phyloP scores from a whole-genome alignment of 2,329 filamentous ascomycete genomes.

The Aspergillus hortae region DNA sequence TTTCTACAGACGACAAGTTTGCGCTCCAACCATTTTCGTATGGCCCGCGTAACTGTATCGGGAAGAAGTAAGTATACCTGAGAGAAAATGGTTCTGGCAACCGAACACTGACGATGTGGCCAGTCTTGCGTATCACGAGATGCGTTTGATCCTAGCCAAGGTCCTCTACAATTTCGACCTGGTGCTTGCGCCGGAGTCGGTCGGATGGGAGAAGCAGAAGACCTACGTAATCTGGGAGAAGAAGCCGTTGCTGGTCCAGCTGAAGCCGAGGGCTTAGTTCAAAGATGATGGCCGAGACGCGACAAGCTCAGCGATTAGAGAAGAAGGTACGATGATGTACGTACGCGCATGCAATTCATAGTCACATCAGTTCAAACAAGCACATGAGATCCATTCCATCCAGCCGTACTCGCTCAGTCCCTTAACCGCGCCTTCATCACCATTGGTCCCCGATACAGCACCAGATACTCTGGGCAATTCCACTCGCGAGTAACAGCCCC shows the following conservation, averaged over 20 bases:
- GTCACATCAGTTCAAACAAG: too few relatives aligned
- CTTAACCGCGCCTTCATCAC: neutral
- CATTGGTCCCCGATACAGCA: slow-evolving; percentile 2
- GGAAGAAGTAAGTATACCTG: slow-evolving; percentile 20
- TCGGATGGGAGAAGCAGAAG: slow-evolving; percentile 18
- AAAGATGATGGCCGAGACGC: too few relatives aligned
- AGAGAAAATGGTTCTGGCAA: too few relatives aligned
- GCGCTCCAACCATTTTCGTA: slow-evolving; percentile 23
- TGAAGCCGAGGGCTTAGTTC: slow-evolving; percentile 4
- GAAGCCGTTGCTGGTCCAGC: slow-evolving; percentile 17
- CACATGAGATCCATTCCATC: neutral
- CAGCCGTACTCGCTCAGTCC: neutral
- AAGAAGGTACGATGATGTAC: too few relatives aligned
- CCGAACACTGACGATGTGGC: neutral
- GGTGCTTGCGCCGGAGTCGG: slow-evolving; percentile 5
- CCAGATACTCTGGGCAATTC: slow-evolving; percentile 1
- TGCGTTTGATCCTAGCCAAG: slow-evolving; percentile 23
- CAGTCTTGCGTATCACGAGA: slow-evolving; percentile 32
- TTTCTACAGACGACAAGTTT: slow-evolving; percentile 16
- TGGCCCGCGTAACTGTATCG: slow-evolving; percentile 26
- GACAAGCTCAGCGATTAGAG: neutral
- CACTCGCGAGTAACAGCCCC: neutral
- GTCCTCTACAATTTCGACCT: slow-evolving; percentile 23
- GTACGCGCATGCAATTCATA: too few relatives aligned
- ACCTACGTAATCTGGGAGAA: slow-evolving; percentile 11